phyloP scores from a whole-genome alignment of 192 early-diverging fungal genomes.

The Umbelopsis ramanniana region DNA sequence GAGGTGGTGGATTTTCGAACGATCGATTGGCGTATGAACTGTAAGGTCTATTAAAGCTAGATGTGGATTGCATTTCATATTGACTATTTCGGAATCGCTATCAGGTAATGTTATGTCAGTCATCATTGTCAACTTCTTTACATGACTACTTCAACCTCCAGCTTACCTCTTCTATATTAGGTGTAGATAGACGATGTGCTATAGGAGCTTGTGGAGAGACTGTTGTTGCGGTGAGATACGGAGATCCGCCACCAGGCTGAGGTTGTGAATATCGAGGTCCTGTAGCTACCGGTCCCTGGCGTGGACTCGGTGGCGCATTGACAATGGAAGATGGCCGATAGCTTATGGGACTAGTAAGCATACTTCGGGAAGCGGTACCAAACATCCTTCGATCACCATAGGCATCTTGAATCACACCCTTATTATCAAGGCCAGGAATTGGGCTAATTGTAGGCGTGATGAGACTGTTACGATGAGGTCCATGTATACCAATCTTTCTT shows the following conservation, averaged over 20 bases:
- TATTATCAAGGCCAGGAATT: background rate
- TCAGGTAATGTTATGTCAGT: too few relatives aligned
- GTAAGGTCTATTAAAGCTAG: constrained; percentile 13
- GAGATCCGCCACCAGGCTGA: background rate
- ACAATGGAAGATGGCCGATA: constrained; percentile 3
- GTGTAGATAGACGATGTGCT: background rate
- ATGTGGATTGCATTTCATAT: constrained; percentile 18
- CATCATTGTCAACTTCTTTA: too few relatives aligned
- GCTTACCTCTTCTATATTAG: constrained; percentile 13
- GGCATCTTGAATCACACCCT: background rate
- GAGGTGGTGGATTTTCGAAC: background rate
- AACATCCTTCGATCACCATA: constrained; percentile 35
- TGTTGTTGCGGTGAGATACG: constrained; percentile 2
- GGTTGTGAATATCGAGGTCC: background rate
- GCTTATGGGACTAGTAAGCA: background rate
- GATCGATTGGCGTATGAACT: background rate
- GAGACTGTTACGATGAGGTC: background rate
- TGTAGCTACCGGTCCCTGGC: background rate
- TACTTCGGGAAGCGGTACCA: constrained; percentile 2
- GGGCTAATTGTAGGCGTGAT: background rate
- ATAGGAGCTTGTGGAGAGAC: constrained; percentile 8
- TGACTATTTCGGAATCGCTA: constrained; percentile 20
- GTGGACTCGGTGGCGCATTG: constrained; percentile 6
- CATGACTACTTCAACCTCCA: too few relatives aligned
- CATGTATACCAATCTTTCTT: background rate